Conservation (phyloP, 75 land plant species). For the Pinus tabuliformis region DNA sequence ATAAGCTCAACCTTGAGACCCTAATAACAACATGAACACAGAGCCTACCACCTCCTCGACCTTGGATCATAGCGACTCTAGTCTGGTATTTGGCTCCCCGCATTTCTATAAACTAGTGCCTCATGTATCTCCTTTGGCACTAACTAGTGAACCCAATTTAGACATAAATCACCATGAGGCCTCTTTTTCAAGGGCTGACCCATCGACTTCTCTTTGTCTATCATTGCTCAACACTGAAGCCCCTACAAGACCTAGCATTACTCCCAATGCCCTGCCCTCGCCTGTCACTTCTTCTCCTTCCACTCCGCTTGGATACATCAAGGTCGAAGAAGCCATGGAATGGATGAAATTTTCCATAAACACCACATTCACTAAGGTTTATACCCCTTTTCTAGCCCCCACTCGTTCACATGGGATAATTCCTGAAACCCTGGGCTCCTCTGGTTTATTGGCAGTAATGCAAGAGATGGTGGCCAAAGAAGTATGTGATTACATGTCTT, state of each 20-base stretch:
- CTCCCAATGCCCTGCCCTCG: neutral
- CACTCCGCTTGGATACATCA: slow-evolving; percentile 15
- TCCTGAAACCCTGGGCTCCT: neutral
- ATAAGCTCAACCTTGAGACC: slow-evolving; percentile 24
- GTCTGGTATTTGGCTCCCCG: neutral
- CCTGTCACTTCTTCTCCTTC: neutral
- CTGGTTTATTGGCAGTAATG: slow-evolving; percentile 32
- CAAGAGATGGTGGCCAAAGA: slow-evolving; percentile 42
- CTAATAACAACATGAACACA: slow-evolving; percentile 31
- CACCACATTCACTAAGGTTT: slow-evolving; percentile 12
- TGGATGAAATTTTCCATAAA: slow-evolving; percentile 24
- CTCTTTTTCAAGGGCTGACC: slow-evolving; percentile 18
- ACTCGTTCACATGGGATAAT: neutral
- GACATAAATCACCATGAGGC: neutral
- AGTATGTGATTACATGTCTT: slow-evolving; percentile 32
- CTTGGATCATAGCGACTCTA: neutral
- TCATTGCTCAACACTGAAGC: slow-evolving; percentile 35
- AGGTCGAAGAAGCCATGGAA: slow-evolving; percentile 20
- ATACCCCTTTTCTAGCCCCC: slow-evolving; percentile 7
- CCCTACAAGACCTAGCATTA: neutral
- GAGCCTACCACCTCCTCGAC: slow-evolving; percentile 7
- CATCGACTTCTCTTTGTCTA: slow-evolving; percentile 37
- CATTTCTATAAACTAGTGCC: slow-evolving; percentile 37
- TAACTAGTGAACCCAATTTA: neutral
- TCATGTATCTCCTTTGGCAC: slow-evolving; percentile 14